Conservation (phyloP, 345 rosid genomes). For the Citrus unshiu region DNA sequence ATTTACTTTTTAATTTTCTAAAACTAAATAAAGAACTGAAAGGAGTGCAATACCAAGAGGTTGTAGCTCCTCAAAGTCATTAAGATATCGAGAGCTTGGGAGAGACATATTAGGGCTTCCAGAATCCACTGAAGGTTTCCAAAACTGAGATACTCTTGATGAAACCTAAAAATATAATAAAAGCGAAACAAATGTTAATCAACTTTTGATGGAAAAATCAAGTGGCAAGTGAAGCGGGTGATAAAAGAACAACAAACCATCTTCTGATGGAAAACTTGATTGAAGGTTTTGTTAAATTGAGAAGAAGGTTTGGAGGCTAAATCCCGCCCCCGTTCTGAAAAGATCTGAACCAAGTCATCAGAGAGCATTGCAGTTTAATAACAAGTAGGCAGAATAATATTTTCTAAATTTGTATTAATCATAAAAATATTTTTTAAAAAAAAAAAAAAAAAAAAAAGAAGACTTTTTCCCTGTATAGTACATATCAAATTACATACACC, state of each 20-base stretch:
- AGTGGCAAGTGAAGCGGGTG: not conserved
- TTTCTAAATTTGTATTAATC: not conserved
- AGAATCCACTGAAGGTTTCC: constrained; percentile 65
- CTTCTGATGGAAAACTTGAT: constrained; percentile 63
- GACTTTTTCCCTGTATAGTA: not conserved
- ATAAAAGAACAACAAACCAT: constrained; percentile 40
- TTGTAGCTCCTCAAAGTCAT: constrained; percentile 92
- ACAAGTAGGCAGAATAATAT: constrained; percentile 4
- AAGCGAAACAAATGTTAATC: constrained; percentile 4
- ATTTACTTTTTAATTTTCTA: not conserved
- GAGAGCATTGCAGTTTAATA: constrained; percentile 18
- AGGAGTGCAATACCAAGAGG: constrained; percentile 61
- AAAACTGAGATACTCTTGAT: constrained; percentile 76
- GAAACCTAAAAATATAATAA: constrained; percentile 45
- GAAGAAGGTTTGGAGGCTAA: constrained; percentile 71
- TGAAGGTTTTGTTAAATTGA: constrained; percentile 60
- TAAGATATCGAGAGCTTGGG: constrained; percentile 85
- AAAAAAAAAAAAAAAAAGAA: not conserved
- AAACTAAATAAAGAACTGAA: not conserved
- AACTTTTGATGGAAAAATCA: constrained; percentile 11
- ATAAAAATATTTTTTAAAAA: too few species aligned
- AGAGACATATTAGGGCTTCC: constrained; percentile 45
- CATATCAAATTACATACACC: constrained; percentile 51
- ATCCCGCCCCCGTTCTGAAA: constrained; percentile 62
- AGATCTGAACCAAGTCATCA: constrained; percentile 46